These are phyloP conservation scores for Amphibolis antarctica DNA, from an alignment of 106 monocot genomes.

Conservation along the genomic window DNA sequence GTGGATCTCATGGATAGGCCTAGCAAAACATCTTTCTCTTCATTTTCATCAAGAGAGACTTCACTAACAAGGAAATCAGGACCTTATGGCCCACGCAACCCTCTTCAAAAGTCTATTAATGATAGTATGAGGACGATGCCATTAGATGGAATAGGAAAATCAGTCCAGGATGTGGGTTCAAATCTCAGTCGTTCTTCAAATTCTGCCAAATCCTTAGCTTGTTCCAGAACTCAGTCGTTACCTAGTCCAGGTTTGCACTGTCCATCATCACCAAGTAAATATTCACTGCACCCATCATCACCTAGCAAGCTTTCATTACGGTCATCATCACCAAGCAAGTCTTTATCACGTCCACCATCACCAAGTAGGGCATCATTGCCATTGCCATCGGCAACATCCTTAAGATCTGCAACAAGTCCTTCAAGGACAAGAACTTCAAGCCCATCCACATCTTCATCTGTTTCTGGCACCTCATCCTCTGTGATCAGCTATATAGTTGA, in stretches of 20 bases:
- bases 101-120: slow-evolving; percentile 8
- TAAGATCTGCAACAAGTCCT: slow-evolving; percentile 25
- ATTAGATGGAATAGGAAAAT: slow-evolving; percentile 12
- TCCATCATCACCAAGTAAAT: slow-evolving; percentile 19
- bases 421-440: slow-evolving; percentile 32
- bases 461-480: slow-evolving; percentile 21
- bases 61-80: slow-evolving; percentile 27
- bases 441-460: slow-evolving; percentile 19
- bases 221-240: slow-evolving; percentile 17
- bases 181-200: slow-evolving; percentile 10
- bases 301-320: slow-evolving; percentile 23
- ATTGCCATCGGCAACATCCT: slow-evolving; percentile 5
- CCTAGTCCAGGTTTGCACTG: slow-evolving; percentile 1
- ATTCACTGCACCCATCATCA: slow-evolving; percentile 4
- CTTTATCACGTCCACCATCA: slow-evolving; percentile 6
- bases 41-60: slow-evolving; percentile 20
- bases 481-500: slow-evolving; percentile 31
- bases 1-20: slow-evolving; percentile 34
- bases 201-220: slow-evolving; percentile 3
- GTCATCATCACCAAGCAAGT: slow-evolving; percentile 18
- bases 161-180: background rate
- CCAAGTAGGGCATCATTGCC: slow-evolving; percentile 23
- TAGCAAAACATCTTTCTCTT: slow-evolving; percentile 17
- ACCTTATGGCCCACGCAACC: slow-evolving; percentile 8
- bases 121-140: slow-evolving; percentile 6